A percentile compares a stretch with the other conserved stretches of the same genome.
These are phyloP conservation scores for Furcasterigmium furcatum DNA, from an alignment of 2,329 filamentous ascomycete genomes.

Conservation along the genomic window DNA sequence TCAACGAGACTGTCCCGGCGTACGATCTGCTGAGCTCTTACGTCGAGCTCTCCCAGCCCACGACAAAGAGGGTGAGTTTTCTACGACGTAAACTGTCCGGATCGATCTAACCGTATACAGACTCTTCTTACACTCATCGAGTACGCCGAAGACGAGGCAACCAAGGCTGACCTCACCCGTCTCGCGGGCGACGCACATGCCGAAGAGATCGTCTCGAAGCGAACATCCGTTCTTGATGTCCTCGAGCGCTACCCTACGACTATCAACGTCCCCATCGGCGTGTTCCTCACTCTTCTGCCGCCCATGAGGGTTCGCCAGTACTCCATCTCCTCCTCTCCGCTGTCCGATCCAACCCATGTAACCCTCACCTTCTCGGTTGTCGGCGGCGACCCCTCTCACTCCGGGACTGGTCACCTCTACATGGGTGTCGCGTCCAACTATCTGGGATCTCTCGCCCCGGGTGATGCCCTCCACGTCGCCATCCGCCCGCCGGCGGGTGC, in stretches of 20 bases:
- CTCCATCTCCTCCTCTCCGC: slow-evolving; percentile 68
- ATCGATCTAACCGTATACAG: slow-evolving; percentile 24
- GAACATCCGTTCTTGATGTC: slow-evolving; percentile 56
- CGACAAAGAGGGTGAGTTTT: slow-evolving; percentile 57
- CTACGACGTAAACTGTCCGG: background rate
- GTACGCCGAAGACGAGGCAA: slow-evolving; percentile 25
- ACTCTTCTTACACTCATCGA: slow-evolving; percentile 17
- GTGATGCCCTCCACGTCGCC: slow-evolving; percentile 47
- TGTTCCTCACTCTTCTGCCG: slow-evolving; percentile 61
- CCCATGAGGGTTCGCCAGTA: slow-evolving; percentile 49
- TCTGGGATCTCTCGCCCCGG: slow-evolving; percentile 43
- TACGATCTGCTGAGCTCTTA: slow-evolving; percentile 65
- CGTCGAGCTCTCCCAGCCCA: slow-evolving; percentile 70
- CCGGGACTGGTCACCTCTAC: slow-evolving; percentile 41
- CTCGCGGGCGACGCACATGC: slow-evolving; percentile 34
- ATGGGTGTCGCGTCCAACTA: slow-evolving; percentile 61
- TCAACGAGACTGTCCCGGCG: slow-evolving; percentile 54
- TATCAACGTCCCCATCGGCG: slow-evolving; percentile 51
- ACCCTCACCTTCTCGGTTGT: slow-evolving; percentile 64
- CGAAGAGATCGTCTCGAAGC: slow-evolving; percentile 40
- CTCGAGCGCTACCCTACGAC: slow-evolving; percentile 49
- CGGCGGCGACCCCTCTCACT: slow-evolving; percentile 41
- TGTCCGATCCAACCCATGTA: slow-evolving; percentile 48
- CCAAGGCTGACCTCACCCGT: slow-evolving; percentile 25
- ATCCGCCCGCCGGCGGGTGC: slow-evolving; percentile 33